Conservation (phyloP, 768 basidiomycete genomes). For the Auriculariales sp. region DNA sequence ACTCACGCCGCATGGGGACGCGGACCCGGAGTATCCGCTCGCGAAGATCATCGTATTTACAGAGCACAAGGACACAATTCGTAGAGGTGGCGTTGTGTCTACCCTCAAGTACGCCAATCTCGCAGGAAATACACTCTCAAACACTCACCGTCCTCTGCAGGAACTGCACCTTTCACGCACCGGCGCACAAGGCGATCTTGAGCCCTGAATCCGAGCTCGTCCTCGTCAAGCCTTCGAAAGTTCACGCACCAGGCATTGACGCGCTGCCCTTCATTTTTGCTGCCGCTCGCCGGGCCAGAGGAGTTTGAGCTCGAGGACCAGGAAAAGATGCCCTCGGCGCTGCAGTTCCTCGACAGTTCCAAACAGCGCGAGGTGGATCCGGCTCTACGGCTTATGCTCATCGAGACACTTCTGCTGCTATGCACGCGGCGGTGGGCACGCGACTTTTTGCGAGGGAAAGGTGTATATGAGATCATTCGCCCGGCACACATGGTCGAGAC, state of each 20-base stretch:
- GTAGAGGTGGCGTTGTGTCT: constrained; percentile 76
- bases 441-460: constrained; percentile 61
- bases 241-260: constrained; percentile 61
- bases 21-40: constrained; percentile 60
- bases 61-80: constrained; percentile 75
- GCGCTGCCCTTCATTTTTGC: constrained; percentile 70
- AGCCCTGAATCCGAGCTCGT: constrained; percentile 44
- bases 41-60: constrained; percentile 75
- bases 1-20: constrained; percentile 41
- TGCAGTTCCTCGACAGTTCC: constrained; percentile 78
- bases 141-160: no score
- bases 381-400: constrained; percentile 59
- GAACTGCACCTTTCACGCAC: constrained; percentile 61
- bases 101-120: constrained; percentile 58
- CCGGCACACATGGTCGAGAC: constrained; percentile 64
- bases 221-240: constrained; percentile 41
- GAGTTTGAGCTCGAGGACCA: constrained; percentile 93
- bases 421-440: constrained; percentile 85
- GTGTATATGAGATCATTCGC: constrained; percentile 77
- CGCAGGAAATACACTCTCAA: constrained; percentile 1
- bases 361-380: constrained; percentile 76
- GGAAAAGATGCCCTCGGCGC: constrained; percentile 66
- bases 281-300: constrained; percentile 89
- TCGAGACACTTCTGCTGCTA: constrained; percentile 82
- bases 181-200: constrained; percentile 58